These are phyloP conservation scores for Phytophthora crassamura DNA, from an alignment of 352 stramenopile species.

Conservation along the genomic window DNA sequence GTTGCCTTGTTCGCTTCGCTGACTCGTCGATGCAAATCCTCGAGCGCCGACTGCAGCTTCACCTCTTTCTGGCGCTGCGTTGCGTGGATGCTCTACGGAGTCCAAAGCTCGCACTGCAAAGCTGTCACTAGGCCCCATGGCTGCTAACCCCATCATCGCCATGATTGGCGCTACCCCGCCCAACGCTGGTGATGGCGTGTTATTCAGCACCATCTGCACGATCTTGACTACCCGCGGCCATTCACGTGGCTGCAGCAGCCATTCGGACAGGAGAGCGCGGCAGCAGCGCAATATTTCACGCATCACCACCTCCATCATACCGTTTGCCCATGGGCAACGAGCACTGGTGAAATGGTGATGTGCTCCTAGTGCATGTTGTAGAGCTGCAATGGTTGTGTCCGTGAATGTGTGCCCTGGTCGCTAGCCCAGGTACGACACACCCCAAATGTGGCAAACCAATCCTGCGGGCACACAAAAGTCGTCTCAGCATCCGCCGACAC, in stretches of 20 bases:
- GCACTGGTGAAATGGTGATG: constrained; percentile 40
- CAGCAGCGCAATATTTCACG: constrained; percentile 19
- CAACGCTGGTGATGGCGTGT: constrained; percentile 17
- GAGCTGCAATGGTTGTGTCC: constrained; percentile 30
- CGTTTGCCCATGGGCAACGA: no score
- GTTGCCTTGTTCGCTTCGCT: background rate
- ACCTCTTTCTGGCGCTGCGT: no score
- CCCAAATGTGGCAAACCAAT: constrained; percentile 14
- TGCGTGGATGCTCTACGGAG: no score
- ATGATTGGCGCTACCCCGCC: constrained; percentile 29
- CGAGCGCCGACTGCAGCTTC: no score
- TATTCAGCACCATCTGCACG: constrained; percentile 35
- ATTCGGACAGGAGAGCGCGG: constrained; percentile 23
- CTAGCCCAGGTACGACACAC: constrained; percentile 31
- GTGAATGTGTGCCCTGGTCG: constrained; percentile 43
- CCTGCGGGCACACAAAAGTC: background rate
- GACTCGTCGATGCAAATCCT: no score
- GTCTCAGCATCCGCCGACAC: constrained; percentile 5
- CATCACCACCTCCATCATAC: constrained; percentile 42
- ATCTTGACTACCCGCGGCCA: constrained; percentile 32
- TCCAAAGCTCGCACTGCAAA: background rate
- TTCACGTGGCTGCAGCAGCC: constrained; percentile 3
- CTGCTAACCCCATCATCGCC: no score
- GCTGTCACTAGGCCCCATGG: background rate
- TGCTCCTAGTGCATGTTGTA: constrained; percentile 6